Evolutionary conservation across 371 early-diverging fungal genomes (phyloP).

Genomic region (Apophysomyces trapeziformis): DNA sequence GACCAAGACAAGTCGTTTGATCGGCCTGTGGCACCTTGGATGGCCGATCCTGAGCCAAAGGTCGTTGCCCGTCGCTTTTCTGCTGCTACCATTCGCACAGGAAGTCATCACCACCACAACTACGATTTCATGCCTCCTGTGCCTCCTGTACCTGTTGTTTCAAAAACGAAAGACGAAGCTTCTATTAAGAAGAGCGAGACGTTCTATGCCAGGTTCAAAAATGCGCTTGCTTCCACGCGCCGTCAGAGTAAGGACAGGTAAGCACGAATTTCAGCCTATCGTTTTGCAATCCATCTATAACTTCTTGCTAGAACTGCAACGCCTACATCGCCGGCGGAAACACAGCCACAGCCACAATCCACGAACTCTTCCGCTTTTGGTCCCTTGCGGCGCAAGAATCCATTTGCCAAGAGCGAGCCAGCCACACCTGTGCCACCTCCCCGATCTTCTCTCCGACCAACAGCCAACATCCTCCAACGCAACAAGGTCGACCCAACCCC

Average conservation of each 20-base stretch:
- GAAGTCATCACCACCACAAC: constrained; percentile 9
- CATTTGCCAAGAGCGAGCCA: constrained; percentile 29
- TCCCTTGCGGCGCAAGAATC: constrained; percentile 47
- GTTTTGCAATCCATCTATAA: constrained; percentile 4
- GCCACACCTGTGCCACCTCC: constrained; percentile 27
- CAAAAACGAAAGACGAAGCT: constrained; percentile 11
- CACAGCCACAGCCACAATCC: constrained; percentile 16
- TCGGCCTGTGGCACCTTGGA: constrained; percentile 32
- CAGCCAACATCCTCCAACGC: constrained; percentile 27
- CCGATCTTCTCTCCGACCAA: constrained; percentile 35
- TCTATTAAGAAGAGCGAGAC: constrained; percentile 50
- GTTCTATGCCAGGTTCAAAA: constrained; percentile 43
- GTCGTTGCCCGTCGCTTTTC: constrained; percentile 22
- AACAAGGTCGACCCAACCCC: constrained; percentile 35
- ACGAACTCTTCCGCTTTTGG: constrained; percentile 22
- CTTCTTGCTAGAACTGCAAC: background rate
- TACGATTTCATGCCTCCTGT: constrained; percentile 24
- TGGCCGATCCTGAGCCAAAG: constrained; percentile 18
- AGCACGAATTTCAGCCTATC: background rate
- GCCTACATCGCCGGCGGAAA: constrained; percentile 16
- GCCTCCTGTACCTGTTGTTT: constrained; percentile 14
- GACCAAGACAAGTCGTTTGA: constrained; percentile 22
- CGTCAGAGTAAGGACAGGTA: constrained; percentile 32
- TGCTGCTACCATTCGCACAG: constrained; percentile 17
- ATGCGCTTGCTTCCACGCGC: constrained; percentile 26